Evolutionary conservation across 2,329 filamentous ascomycete genomes (phyloP).

Genomic region (Epichloe scottii): DNA sequence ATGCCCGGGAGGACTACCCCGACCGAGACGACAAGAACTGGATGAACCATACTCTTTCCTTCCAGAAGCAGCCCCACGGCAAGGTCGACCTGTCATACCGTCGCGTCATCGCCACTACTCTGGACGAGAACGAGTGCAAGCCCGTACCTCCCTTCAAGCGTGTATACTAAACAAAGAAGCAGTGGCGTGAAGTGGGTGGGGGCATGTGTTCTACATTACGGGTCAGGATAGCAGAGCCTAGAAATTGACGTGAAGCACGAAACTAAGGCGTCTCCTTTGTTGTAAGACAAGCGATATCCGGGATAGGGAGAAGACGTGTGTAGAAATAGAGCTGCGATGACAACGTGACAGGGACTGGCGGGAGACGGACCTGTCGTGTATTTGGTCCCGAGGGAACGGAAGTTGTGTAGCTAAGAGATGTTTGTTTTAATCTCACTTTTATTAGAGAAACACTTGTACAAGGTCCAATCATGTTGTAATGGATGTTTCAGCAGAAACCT

Average conservation of each 20-base stretch:
- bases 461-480: no score
- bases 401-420: no score
- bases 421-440: no score
- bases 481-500: no score
- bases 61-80: constrained; percentile 86
- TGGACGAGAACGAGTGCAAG: constrained; percentile 95
- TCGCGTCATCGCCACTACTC: constrained; percentile 65
- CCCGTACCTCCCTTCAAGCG: constrained; percentile 92
- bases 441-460: no score
- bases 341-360: not conserved
- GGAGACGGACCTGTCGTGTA: no score
- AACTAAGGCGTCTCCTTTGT: constrained; percentile 6
- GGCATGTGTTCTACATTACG: not conserved
- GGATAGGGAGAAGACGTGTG: not conserved
- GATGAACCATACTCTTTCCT: constrained; percentile 99
- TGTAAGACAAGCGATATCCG: constrained; percentile 8
- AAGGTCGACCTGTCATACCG: constrained; percentile 81
- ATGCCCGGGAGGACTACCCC: constrained; percentile 92
- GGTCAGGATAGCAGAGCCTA: not conserved
- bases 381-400: no score
- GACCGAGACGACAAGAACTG: constrained; percentile 91
- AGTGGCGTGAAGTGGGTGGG: not conserved
- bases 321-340: not conserved
- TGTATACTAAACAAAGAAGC: constrained; percentile 52
- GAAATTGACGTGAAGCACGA: not conserved